Conservation (phyloP, 331 rosid genomes). For the Quercus phellos region DNA sequence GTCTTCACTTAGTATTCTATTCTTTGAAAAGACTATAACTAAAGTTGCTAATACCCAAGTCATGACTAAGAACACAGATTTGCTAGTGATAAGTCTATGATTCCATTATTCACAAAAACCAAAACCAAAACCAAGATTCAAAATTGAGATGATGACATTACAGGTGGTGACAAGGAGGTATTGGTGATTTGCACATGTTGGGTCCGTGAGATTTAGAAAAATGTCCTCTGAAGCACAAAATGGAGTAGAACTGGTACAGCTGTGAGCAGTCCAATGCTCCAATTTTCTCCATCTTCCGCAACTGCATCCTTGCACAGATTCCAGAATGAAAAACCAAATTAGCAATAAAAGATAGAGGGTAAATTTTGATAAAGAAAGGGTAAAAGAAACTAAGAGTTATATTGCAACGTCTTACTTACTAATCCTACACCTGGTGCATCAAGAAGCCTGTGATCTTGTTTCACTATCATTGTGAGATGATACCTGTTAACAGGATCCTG, state of each 20-base stretch:
- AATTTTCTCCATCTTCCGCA: constrained; percentile 82
- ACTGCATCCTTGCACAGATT: constrained; percentile 41
- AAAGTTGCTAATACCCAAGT: constrained; percentile 41
- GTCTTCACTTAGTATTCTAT: background rate
- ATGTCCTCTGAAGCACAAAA: too few species aligned
- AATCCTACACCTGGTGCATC: too few species aligned
- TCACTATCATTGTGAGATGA: too few species aligned
- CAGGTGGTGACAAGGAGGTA: too few species aligned
- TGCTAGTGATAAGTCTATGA: constrained; percentile 1
- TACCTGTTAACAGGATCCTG: too few species aligned
- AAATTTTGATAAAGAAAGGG: background rate
- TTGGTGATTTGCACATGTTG: too few species aligned
- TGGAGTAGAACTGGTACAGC: too few species aligned
- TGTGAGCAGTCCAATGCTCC: constrained; percentile 82
- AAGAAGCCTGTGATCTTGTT: too few species aligned
- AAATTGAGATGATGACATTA: constrained; percentile 29
- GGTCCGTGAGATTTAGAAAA: too few species aligned
- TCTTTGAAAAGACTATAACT: constrained; percentile 36
- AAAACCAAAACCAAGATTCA: constrained; percentile 27
- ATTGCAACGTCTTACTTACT: background rate
- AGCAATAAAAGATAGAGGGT: background rate
- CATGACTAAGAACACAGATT: constrained; percentile 15
- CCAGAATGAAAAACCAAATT: background rate
- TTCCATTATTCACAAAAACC: constrained; percentile 24
- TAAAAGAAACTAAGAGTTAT: background rate